phyloP scores from a whole-genome alignment of 2,329 filamentous ascomycete genomes.

The Hypoxylon sp. region DNA sequence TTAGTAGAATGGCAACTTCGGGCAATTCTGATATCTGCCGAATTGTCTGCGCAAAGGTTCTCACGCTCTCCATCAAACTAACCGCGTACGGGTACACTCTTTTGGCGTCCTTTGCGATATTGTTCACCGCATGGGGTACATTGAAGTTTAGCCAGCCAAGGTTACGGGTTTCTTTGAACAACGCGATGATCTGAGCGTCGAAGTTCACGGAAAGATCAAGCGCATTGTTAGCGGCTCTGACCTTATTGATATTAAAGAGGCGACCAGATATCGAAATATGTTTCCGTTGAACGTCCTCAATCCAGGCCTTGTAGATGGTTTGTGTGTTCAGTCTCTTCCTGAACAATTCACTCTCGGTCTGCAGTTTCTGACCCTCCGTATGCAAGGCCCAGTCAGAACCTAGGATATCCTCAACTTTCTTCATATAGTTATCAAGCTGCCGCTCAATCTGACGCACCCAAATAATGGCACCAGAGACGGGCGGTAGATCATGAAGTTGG shows the following conservation, averaged over 20 bases:
- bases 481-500: conserved; percentile 93
- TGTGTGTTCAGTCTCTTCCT: conserved; percentile 95
- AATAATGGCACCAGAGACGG: conserved; percentile 96
- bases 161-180: conserved; percentile 99
- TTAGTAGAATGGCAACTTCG: conserved; percentile 88
- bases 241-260: conserved; percentile 89
- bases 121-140: conserved; percentile 94
- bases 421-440: conserved; percentile 96
- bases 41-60: conserved; percentile 90
- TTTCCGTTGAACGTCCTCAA: conserved; percentile 88
- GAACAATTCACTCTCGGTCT: conserved; percentile 92
- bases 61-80: conserved; percentile 98
- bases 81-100: conserved; percentile 98
- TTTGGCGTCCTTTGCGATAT: conserved; percentile 98
- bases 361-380: conserved; percentile 93
- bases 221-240: conserved; percentile 90
- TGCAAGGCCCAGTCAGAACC: conserved; percentile 96
- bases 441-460: conserved; percentile 98
- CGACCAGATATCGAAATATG: conserved; percentile 93
- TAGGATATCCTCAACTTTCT: conserved; percentile 98
- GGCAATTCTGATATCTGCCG: conserved; percentile 88
- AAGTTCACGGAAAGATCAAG: conserved; percentile 96
- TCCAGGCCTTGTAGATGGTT: conserved; percentile 95
- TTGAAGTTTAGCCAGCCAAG: conserved; percentile 95
- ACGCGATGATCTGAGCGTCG: conserved; percentile 93